Conservation (phyloP, 2,329 filamentous ascomycete species). For the Plectosphaerella sp. region DNA sequence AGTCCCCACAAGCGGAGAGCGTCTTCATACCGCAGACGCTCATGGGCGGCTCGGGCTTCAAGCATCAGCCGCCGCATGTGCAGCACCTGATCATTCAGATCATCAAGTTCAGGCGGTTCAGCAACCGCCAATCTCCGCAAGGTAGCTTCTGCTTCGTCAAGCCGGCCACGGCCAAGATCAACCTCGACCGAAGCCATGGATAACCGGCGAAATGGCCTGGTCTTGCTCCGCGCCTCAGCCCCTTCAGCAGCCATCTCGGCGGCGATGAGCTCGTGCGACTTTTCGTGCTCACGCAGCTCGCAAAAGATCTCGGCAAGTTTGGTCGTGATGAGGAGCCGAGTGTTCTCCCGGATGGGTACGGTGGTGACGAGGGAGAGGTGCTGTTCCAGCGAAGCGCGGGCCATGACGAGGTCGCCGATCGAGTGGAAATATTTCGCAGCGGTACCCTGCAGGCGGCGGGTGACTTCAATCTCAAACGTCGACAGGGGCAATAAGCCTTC, state of each 20-base stretch:
- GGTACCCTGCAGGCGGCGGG: slow-evolving; percentile 21
- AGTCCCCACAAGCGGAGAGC: slow-evolving; percentile 15
- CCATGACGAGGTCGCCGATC: slow-evolving; percentile 21
- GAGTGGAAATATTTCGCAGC: slow-evolving; percentile 24
- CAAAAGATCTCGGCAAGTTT: slow-evolving; percentile 21
- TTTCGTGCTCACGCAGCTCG: slow-evolving; percentile 17
- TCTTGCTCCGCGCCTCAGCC: slow-evolving; percentile 6
- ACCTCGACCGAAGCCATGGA: slow-evolving; percentile 18
- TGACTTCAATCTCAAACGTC: slow-evolving; percentile 24
- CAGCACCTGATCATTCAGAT: slow-evolving; percentile 23
- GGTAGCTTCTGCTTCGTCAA: slow-evolving; percentile 6
- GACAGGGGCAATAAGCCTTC: slow-evolving; percentile 20
- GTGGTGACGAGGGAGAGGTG: slow-evolving; percentile 18
- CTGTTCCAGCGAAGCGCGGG: slow-evolving; percentile 22
- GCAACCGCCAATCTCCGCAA: slow-evolving; percentile 8
- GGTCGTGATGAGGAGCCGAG: slow-evolving; percentile 16
- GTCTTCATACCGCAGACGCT: slow-evolving; percentile 4
- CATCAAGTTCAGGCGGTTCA: slow-evolving; percentile 19
- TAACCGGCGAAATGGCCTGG: slow-evolving; percentile 17
- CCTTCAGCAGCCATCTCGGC: slow-evolving; percentile 12
- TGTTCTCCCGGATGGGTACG: slow-evolving; percentile 17
- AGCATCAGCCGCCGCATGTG: slow-evolving; percentile 21
- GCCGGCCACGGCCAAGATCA: slow-evolving; percentile 12
- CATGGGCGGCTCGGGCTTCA: slow-evolving; percentile 16
- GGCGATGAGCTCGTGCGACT: slow-evolving; percentile 14